Evolutionary conservation across 2,329 filamentous ascomycete genomes (phyloP).

Genomic region (Ophiosphaerella korrae): DNA sequence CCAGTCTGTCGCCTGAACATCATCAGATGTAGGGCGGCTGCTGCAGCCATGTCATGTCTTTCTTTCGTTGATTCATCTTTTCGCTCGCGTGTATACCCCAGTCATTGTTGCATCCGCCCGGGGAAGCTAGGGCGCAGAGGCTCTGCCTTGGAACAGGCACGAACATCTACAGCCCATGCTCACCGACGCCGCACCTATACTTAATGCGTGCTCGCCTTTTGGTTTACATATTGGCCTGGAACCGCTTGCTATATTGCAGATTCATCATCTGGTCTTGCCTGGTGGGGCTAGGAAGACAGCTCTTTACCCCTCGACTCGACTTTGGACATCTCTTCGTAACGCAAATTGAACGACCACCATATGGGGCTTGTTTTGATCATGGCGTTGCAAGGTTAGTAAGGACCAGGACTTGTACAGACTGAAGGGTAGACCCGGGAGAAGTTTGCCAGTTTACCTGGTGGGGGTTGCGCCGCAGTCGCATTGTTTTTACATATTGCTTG

Average conservation of each 20-base stretch:
- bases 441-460: slow-evolving; percentile 25
- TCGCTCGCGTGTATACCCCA: slow-evolving; percentile 41
- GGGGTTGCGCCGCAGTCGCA: slow-evolving; percentile 20
- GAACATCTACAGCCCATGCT: slow-evolving; percentile 17
- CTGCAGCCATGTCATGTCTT: slow-evolving; percentile 11
- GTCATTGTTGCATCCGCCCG: slow-evolving; percentile 26
- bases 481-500: slow-evolving; percentile 13
- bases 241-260: slow-evolving; percentile 37
- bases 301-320: slow-evolving; percentile 24
- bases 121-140: slow-evolving; percentile 19
- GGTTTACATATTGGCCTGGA: slow-evolving; percentile 34
- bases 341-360: slow-evolving; percentile 45
- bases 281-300: slow-evolving; percentile 19
- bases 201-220: slow-evolving; percentile 31
- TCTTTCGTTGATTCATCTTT: slow-evolving; percentile 24
- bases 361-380: slow-evolving; percentile 34
- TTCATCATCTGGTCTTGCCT: slow-evolving; percentile 18
- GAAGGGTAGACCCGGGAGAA: slow-evolving; percentile 41
- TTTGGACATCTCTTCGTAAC: slow-evolving; percentile 37
- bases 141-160: slow-evolving; percentile 32
- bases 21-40: slow-evolving; percentile 37
- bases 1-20: slow-evolving; percentile 48
- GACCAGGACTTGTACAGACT: slow-evolving; percentile 24
- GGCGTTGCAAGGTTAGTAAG: slow-evolving; percentile 42
- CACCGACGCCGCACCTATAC: slow-evolving; percentile 23